Base-by-base conservation (phyloP, 768 basidiomycete genomes). In the Galerina sulciceps region DNA sequence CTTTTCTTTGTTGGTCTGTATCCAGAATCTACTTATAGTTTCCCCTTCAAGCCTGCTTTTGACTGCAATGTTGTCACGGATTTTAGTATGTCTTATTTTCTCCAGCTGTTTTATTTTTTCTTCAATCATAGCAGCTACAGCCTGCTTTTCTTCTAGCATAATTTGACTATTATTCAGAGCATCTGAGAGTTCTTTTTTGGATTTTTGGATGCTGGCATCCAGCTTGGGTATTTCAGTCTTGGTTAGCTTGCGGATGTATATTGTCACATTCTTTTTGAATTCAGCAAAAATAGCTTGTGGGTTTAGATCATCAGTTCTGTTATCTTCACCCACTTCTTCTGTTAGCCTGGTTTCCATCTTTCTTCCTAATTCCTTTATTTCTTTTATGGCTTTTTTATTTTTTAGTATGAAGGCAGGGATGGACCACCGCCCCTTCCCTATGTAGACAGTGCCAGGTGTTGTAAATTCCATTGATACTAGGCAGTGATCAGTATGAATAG, bases 371-470 rank as follows among this genome's bases (percentile, higher is more conserved):
- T 42, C 41, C 35, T 38, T 5, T 40, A 49, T 50, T 15, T 52
- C n/a, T 63, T 58, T 45, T 74, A 67, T 53, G 63, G 66, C 1
- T 67, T 34, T 13, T 69, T 5, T 38, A 54, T 56, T 11, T 49
- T 48, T 36, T 0, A 58, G 18, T 0, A 50, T 4, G 18, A 47
- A 47, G 0, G 10, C 4, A 3, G 71, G 72, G 6, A 75, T 65
- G 1, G 60, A 35, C 73, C 75, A 77, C 35, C 74, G 55, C 6
- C 75, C 77, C 51, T 60, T 60, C 0, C 75, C 75, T n/a, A 70
- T 64, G n/a, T 41, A 38, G 14, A 77, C 72, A 17, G 66, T 46
- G 14, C 50, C 46, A 3, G 64, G 59, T 35, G 63, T 62, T 6
- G 63, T 40, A 1, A 75, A n/a, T 20, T 63, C 34, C 0, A 69